These are phyloP conservation scores for Trichothecium sympodiale DNA, from an alignment of 2,329 filamentous ascomycete species.

Conservation along the genomic window DNA sequence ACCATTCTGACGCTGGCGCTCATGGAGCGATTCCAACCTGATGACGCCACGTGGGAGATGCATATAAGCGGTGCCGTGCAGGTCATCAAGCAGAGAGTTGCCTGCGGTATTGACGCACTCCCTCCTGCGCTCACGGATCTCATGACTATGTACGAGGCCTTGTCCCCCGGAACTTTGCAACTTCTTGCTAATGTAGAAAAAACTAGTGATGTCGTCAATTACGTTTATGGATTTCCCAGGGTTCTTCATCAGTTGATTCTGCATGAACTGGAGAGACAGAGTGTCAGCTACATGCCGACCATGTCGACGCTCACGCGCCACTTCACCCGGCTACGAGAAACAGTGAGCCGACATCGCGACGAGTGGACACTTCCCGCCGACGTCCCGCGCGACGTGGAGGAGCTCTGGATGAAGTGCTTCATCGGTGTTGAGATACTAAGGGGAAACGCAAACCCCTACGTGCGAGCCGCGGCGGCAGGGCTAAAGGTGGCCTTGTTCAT, in stretches of 20 bases:
- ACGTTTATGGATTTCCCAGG: neutral
- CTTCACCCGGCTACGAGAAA: neutral
- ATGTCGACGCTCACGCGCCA: neutral
- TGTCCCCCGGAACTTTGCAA: neutral
- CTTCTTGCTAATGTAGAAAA: neutral
- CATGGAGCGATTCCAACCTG: conserved; percentile 2
- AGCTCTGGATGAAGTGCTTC: neutral
- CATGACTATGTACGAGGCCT: neutral
- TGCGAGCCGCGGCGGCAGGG: neutral
- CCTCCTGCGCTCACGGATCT: neutral
- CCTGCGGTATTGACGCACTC: neutral
- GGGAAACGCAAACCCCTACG: neutral
- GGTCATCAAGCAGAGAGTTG: neutral
- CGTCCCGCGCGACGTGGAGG: neutral
- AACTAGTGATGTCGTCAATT: conserved; percentile 1
- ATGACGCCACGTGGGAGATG: conserved; percentile 4
- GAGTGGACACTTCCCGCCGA: neutral
- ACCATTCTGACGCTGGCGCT: conserved; percentile 4
- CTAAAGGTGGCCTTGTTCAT: neutral
- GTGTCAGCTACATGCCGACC: neutral
- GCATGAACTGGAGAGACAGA: no score
- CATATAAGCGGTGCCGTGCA: conserved; percentile 4
- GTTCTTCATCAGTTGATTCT: neutral
- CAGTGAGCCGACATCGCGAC: neutral
- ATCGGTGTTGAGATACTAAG: neutral